These are phyloP conservation scores for Trifolium repens DNA, from an alignment of 306 rosid genomes.

Conservation along the genomic window DNA sequence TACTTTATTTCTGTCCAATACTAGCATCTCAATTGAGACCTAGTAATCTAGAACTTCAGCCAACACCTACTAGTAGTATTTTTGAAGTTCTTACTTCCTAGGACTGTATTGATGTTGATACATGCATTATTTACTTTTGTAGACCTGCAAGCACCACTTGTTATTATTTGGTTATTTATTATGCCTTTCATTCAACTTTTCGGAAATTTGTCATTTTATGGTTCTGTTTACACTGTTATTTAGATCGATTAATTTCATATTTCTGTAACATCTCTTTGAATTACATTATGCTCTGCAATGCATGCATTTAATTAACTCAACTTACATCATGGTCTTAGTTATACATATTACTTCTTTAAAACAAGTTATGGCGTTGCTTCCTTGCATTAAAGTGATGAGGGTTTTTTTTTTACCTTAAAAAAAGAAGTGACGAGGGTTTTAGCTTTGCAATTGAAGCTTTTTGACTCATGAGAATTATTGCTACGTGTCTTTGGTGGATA, in stretches of 20 bases:
- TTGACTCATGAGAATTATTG: neutral
- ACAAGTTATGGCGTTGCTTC: neutral
- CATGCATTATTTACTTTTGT: no score
- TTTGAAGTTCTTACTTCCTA: no score
- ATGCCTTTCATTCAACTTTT: neutral
- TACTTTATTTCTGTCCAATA: no score
- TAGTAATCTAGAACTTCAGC: no score
- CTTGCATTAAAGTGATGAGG: neutral
- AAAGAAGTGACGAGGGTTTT: neutral
- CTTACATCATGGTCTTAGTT: neutral
- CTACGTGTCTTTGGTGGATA: no score
- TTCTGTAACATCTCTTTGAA: neutral
- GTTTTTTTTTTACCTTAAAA: no score
- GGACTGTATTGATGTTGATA: no score
- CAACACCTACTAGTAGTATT: no score
- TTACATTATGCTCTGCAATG: neutral
- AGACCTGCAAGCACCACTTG: no score
- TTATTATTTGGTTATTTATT: no score
- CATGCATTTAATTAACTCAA: neutral
- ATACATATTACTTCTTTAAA: neutral
- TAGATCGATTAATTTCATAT: neutral
- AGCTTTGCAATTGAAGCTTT: neutral
- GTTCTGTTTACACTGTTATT: neutral
- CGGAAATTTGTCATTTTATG: neutral
- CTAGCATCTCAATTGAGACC: no score